Percentiles rank a stretch among this genome's conserved stretches.
Conservation (phyloP, 768 basidiomycete genomes). For the Ramaria sp. region DNA sequence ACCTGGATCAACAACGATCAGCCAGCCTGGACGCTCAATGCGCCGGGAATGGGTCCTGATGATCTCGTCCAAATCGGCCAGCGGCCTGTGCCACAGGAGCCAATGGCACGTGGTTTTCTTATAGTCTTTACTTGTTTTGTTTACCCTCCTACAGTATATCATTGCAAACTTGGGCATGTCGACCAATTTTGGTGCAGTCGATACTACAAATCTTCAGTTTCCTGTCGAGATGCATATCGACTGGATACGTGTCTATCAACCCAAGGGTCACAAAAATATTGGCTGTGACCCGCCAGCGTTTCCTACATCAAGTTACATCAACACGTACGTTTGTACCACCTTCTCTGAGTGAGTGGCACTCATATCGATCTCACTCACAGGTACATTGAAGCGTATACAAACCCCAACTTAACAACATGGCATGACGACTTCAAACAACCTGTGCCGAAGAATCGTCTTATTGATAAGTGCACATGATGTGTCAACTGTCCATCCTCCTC, state of each 20-base stretch:
- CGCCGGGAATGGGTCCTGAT: conserved; percentile 55
- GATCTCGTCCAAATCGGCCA: conserved; percentile 46
- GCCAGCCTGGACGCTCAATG: conserved; percentile 60
- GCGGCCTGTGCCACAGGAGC: conserved; percentile 71
- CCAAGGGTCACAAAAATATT: conserved; percentile 52
- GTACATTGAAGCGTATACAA: conserved; percentile 66
- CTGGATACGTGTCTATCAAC: conserved; percentile 89
- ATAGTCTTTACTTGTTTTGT: conserved; percentile 35
- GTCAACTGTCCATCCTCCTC: not conserved
- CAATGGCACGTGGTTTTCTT: conserved; percentile 43
- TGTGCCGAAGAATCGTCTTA: conserved; percentile 57
- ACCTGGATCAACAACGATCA: conserved; percentile 60
- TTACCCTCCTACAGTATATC: conserved; percentile 47
- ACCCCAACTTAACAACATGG: conserved; percentile 68
- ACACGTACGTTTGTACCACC: conserved; percentile 33
- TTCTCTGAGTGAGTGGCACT: not conserved
- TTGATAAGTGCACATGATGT: conserved; percentile 36
- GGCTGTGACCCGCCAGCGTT: conserved; percentile 75
- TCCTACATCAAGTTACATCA: conserved; percentile 79
- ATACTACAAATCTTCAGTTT: conserved; percentile 61
- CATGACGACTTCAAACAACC: conserved; percentile 45
- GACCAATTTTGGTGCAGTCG: conserved; percentile 63
- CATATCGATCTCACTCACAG: conserved; percentile 13
- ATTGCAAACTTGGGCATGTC: conserved; percentile 84
- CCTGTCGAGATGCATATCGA: conserved; percentile 72